Percentiles rank a stretch among this genome's conserved stretches.
phyloP scores from a whole-genome alignment of 208 protist genomes.

The Wallacemonas collosoma region DNA sequence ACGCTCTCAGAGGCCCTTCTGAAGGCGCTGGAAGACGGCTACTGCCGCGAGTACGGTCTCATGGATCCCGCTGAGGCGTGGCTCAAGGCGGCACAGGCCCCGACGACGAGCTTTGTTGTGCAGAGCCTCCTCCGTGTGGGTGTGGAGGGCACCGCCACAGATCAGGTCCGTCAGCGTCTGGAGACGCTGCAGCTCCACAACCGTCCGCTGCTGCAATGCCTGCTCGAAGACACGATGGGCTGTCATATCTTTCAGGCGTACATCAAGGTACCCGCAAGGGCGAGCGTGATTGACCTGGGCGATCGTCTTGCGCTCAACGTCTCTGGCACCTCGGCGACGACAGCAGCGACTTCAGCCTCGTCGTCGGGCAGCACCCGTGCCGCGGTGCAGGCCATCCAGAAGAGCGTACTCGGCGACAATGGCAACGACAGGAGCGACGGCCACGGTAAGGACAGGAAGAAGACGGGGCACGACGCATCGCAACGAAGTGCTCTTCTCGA shows the following conservation, averaged over 20 bases:
- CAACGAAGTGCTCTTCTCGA: conserved; percentile 16
- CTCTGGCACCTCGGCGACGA: background rate
- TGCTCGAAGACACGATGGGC: conserved; percentile 69
- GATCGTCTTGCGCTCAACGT: conserved; percentile 27
- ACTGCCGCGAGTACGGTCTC: conserved; percentile 44
- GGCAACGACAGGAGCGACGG: conserved; percentile 8
- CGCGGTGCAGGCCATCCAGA: background rate
- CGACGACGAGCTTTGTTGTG: conserved; percentile 78
- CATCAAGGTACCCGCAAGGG: conserved; percentile 55
- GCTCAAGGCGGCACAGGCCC: conserved; percentile 66
- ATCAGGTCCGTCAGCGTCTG: conserved; percentile 48
- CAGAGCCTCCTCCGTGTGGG: conserved; percentile 85
- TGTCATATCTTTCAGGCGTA: conserved; percentile 89
- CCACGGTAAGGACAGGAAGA: conserved; percentile 5
- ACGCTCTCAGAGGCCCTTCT: conserved; percentile 50
- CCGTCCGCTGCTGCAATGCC: conserved; percentile 51
- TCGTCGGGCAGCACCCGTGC: conserved; percentile 2
- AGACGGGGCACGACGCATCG: background rate
- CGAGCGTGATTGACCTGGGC: conserved; percentile 41
- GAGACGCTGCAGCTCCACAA: conserved; percentile 49
- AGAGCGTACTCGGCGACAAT: conserved; percentile 1
- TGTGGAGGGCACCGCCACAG: conserved; percentile 40
- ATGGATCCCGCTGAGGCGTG: conserved; percentile 45
- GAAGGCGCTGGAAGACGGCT: conserved; percentile 53
- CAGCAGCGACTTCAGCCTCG: background rate